Percentiles rank a stretch among this genome's conserved stretches.
Conservation (phyloP, 164 flowering plant species). For the Dillenia suffruticosa region DNA sequence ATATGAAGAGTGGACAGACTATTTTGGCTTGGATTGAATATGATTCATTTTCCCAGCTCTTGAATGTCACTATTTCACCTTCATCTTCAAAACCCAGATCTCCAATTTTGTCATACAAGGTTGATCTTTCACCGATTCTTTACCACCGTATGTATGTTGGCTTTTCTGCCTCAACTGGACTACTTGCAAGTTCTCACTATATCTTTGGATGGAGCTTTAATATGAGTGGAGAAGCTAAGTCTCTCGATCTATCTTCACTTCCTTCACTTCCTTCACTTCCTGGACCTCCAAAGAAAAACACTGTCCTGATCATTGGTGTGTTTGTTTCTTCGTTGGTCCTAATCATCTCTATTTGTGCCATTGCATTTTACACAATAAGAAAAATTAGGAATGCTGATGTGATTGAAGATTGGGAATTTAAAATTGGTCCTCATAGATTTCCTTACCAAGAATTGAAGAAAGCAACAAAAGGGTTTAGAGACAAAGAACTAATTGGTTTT, state of each 20-base stretch:
- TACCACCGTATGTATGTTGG: constrained; percentile 61
- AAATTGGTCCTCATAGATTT: constrained; percentile 64
- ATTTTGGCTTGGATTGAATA: constrained; percentile 76
- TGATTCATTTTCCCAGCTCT: constrained; percentile 20
- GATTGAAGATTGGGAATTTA: constrained; percentile 67
- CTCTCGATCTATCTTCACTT: constrained; percentile 31
- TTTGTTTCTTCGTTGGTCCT: no score
- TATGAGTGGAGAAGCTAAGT: constrained; percentile 36
- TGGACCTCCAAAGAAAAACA: constrained; percentile 8
- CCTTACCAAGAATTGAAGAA: constrained; percentile 52
- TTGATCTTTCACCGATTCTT: constrained; percentile 48
- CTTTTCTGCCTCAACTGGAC: constrained; percentile 71
- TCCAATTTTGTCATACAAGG: constrained; percentile 28
- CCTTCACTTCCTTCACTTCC: constrained; percentile 46
- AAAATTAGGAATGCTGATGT: constrained; percentile 41
- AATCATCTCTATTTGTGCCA: constrained; percentile 13
- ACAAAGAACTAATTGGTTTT: constrained; percentile 51
- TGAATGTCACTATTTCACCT: constrained; percentile 46
- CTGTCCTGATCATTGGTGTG: constrained; percentile 10
- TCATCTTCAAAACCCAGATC: constrained; percentile 29
- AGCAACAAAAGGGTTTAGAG: constrained; percentile 66
- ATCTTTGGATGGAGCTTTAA: constrained; percentile 58
- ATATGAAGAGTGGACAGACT: constrained; percentile 35
- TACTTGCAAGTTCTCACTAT: constrained; percentile 47
- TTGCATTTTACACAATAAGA: constrained; percentile 7